Percentiles rank a stretch among this genome's conserved stretches.
phyloP scores from a whole-genome alignment of 441 rosid genomes.

The Populus hybrid region DNA sequence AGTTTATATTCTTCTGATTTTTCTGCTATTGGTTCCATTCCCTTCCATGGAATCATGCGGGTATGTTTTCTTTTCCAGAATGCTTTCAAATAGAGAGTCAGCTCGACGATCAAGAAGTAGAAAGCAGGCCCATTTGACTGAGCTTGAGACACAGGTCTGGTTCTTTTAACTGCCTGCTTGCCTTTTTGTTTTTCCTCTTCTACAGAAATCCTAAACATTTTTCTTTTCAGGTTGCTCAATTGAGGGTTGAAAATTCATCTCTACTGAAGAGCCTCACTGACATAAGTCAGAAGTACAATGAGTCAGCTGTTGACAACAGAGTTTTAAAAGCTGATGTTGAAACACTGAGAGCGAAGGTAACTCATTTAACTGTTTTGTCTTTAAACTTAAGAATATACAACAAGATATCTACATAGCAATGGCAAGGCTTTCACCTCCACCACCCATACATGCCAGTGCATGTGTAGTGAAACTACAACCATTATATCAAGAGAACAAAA shows the following conservation, averaged over 20 bases:
- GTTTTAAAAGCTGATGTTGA: slow-evolving; percentile 92
- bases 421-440: not conserved
- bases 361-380: slow-evolving; percentile 1
- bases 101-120: slow-evolving; percentile 94
- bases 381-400: not conserved
- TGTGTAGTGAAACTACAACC: too few relatives aligned
- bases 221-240: slow-evolving; percentile 59
- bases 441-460: not conserved
- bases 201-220: slow-evolving; percentile 4
- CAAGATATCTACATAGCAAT: not conserved
- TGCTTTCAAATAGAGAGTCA: slow-evolving; percentile 94
- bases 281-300: slow-evolving; percentile 72
- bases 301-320: slow-evolving; percentile 79
- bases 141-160: slow-evolving; percentile 83
- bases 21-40: slow-evolving; percentile 11
- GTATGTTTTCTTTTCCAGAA: slow-evolving; percentile 38
- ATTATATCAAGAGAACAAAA: not conserved
- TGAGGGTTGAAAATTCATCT: slow-evolving; percentile 72
- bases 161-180: slow-evolving; percentile 4
- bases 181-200: not conserved
- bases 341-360: slow-evolving; percentile 81
- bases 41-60: slow-evolving; percentile 7
- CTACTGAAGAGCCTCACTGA: slow-evolving; percentile 62
- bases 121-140: slow-evolving; percentile 84
- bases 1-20: not conserved